Evolutionary conservation across 441 rosid genomes (phyloP), one percentile per base, ranked within the genome.

Genomic region (Pelargonium cotyledonis): DNA sequence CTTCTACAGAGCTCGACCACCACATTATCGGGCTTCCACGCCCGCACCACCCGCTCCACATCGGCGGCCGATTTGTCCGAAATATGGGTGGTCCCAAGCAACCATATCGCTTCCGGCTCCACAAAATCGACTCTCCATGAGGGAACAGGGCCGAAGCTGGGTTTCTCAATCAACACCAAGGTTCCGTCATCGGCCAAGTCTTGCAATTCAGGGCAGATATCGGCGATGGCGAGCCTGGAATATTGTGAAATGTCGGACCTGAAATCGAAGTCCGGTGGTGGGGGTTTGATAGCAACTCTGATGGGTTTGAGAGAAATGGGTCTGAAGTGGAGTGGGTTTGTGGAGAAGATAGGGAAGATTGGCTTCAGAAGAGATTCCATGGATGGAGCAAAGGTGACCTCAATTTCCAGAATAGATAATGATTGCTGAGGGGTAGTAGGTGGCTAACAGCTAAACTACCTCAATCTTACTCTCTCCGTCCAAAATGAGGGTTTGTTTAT

Each of bases 1-100:
- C 90, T 89, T 73, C 95, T 79, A 70, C 98, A 93, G 66, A 89
- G 95, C 82, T 91, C 97, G 49, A 89, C 97, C 47, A 89, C 96
- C 64, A 93, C 88, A 73, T 87, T 93, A 72, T 89, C 95, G 0
- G 93, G 98, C 67, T 72, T 76, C 43, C 88, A 78, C 0, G 85
- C 79, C 75, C 83, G 77, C 5, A 90, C 83, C 23, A 90, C 96
- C 9, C 95, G 89, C 49, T 85, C 89, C 43, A 88, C 97, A 14
- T 77, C 73, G 8, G 83, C 67, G 16, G 96, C 88, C 15, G 97
- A 89, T 51, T 80, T 73, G 66, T 53, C 70, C 14, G 91, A 88
- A 73, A 91, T 82, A 75, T 89, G 95, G 23, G 73, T 79, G 44
- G 96, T 86, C 51, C 96, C 96, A 21, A 91, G 61, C 65, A 93